These are phyloP conservation scores for Filobasidium uniguttulatum DNA, from an alignment of 1,284 basidiomycete species.

Conservation along the genomic window DNA sequence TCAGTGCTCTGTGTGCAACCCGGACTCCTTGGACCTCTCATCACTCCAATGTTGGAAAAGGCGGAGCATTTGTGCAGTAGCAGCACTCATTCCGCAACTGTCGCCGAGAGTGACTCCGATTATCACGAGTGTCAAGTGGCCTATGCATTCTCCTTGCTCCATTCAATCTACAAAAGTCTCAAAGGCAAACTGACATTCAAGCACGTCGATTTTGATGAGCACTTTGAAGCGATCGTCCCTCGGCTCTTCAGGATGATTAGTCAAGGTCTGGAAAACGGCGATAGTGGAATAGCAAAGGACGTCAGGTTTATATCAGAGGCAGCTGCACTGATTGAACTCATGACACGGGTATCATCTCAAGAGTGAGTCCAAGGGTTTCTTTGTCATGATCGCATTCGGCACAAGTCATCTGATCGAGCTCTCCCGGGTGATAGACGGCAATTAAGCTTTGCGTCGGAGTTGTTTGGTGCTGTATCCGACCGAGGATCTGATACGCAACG, in stretches of 20 bases:
- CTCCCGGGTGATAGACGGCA: no score
- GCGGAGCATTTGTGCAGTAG: conserved; percentile 42
- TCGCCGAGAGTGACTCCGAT: conserved; percentile 8
- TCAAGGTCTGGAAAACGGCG: conserved; percentile 38
- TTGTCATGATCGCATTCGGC: no score
- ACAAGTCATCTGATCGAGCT: no score
- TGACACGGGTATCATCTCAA: no score
- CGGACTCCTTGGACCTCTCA: conserved; percentile 68
- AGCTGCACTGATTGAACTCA: no score
- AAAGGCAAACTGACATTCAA: conserved; percentile 48
- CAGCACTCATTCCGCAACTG: conserved; percentile 4
- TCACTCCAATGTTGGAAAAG: conserved; percentile 64
- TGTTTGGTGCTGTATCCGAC: no score
- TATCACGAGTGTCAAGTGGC: conserved; percentile 49
- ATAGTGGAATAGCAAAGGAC: conserved; percentile 16
- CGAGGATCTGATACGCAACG: no score
- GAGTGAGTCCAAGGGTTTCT: no score
- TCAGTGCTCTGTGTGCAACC: conserved; percentile 60
- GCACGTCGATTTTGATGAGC: conserved; percentile 62
- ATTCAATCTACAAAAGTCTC: conserved; percentile 52
- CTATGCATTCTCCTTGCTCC: conserved; percentile 70
- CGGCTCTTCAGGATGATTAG: conserved; percentile 58
- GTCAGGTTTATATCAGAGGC: no score
- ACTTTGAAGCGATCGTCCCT: conserved; percentile 58
- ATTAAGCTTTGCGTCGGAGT: no score